Evolutionary conservation across 768 basidiomycete genomes (phyloP), one percentile per base, ranked within the genome.

Genomic region (Phylloporus rhodoxanthus): DNA sequence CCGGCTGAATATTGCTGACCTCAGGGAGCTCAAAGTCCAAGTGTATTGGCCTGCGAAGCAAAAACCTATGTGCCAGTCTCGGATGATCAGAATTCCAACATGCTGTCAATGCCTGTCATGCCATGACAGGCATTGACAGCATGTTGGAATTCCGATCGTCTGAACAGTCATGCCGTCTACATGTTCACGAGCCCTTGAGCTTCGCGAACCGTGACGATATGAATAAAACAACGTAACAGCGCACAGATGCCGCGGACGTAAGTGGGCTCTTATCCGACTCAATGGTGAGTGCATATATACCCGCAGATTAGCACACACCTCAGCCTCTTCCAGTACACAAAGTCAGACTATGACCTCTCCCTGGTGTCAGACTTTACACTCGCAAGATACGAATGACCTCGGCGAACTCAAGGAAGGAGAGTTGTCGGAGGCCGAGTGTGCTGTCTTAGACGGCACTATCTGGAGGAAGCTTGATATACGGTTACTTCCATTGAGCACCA

Each of bases 381-480:
- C 36, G 30, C 26, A 44, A 5, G 43, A 44, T n/a, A 37, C 38
- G 41, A 50, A 54, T 5, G 42, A 51, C 10, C n/a, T 46, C 40
- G 30, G 28, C 17, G 43, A 54, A 7, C 17, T 49, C 43, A 38
- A 38, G 21, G 40, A 33, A 9, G 43, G 46, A 17, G 55, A 45
- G 25, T 26, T 55, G 8, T 50, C 47, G 6, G 46, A 54, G 15
- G 28, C 11, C 5, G 55, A 64, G 10, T 14, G 28, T 26, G 28
- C 11, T 30, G 28, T 10, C 3, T 58, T 76, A 29, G 76, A 76
- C 37, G 55, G 56, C 34, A 58, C 36, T 8, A 73, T 78, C 30
- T 77, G 77, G 75, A 63, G 68, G 42, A 81, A 79, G 59, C 58
- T 80, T 25, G 79, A 80, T 44, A 47, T 60, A 37, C 69, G 69